These are phyloP conservation scores for Neonectria hederae DNA, from an alignment of 2,329 filamentous ascomycete genomes.

Conservation along the genomic window DNA sequence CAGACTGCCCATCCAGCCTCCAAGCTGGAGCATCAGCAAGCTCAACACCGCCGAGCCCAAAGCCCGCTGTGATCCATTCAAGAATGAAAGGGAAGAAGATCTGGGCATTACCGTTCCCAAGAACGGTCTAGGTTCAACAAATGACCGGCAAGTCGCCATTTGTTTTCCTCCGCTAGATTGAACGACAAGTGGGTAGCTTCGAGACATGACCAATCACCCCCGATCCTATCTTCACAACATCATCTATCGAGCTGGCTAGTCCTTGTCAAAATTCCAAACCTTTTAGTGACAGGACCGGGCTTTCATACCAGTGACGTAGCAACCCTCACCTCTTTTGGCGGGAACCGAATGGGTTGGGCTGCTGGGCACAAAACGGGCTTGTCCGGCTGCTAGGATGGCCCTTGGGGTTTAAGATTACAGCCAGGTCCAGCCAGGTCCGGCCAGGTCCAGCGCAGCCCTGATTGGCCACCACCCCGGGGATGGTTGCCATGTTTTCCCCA, in stretches of 20 bases:
- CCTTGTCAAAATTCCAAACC: neutral
- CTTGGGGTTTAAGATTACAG: constrained; percentile 18
- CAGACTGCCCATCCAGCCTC: no score
- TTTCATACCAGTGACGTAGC: neutral
- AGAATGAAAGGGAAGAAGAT: no score
- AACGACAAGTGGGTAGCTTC: neutral
- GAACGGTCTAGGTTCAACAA: neutral
- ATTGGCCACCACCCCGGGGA: constrained; percentile 15
- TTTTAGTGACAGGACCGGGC: neutral
- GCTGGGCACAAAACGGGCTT: constrained; percentile 5
- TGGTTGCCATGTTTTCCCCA: constrained; percentile 36
- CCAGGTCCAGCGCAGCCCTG: neutral
- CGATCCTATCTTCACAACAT: neutral
- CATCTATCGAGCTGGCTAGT: neutral
- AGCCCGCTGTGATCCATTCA: no score
- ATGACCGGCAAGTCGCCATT: neutral
- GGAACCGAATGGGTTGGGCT: neutral
- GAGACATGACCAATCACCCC: neutral
- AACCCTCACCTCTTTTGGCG: neutral
- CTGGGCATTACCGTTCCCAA: neutral
- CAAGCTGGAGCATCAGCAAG: no score
- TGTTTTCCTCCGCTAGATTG: neutral
- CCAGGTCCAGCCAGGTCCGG: constrained; percentile 1
- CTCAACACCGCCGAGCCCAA: no score
- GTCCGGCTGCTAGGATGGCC: constrained; percentile 2